Evolutionary conservation across 805 yeast species (phyloP).

Genomic region (Metschnikowia shivogae): DNA sequence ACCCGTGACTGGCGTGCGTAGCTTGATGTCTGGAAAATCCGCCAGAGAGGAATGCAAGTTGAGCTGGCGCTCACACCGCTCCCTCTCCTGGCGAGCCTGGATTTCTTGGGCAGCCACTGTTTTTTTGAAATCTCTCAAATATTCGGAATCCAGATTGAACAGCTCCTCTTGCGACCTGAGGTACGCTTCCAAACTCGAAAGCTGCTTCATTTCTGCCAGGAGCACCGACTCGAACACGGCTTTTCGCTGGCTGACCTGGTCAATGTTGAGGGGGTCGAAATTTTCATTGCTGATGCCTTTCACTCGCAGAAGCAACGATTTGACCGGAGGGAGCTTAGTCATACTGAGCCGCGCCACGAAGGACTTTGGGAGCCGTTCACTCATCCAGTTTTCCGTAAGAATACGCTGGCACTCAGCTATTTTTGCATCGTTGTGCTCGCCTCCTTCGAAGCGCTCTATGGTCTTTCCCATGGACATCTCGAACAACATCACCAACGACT

Average conservation of each 20-base stretch:
- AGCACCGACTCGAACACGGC: constrained; percentile 28
- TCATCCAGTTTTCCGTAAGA: constrained; percentile 16
- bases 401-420: constrained; percentile 15
- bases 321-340: constrained; percentile 17
- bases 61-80: constrained; percentile 2
- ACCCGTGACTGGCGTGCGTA: not conserved
- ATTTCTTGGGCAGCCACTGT: constrained; percentile 8
- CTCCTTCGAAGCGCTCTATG: constrained; percentile 11
- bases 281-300: constrained; percentile 9
- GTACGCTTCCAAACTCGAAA: constrained; percentile 28
- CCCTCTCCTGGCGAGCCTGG: constrained; percentile 10
- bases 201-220: constrained; percentile 38
- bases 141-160: constrained; percentile 30
- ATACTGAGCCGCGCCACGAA: constrained; percentile 15
- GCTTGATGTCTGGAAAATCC: not conserved
- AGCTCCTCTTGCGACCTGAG: constrained; percentile 20
- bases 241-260: constrained; percentile 13
- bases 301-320: constrained; percentile 13
- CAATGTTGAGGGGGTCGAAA: constrained; percentile 14
- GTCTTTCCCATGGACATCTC: constrained; percentile 10
- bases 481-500: constrained; percentile 11
- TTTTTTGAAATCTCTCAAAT: constrained; percentile 27
- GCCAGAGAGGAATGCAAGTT: constrained; percentile 2
- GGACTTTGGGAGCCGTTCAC: constrained; percentile 11
- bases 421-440: constrained; percentile 7